Percentiles rank a stretch among this genome's conserved stretches.
These are phyloP conservation scores for Tulasnella sp. DNA, from an alignment of 768 basidiomycete species.

Conservation along the genomic window DNA sequence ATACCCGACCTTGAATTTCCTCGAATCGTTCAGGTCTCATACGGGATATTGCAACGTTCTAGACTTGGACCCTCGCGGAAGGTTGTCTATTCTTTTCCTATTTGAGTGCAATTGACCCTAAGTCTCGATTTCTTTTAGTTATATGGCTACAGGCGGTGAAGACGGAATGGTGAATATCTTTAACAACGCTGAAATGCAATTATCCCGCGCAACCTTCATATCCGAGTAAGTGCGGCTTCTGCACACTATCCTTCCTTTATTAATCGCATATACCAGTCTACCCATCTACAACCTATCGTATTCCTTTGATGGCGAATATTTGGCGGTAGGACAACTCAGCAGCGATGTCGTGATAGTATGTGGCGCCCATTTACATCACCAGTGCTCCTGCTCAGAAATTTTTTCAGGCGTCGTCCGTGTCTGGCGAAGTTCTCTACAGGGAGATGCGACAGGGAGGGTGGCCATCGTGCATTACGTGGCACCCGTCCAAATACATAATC, in stretches of 20 bases:
- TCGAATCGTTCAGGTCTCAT: conserved; percentile 19
- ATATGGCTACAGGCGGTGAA: conserved; percentile 22
- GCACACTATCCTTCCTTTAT: background rate
- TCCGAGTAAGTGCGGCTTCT: conserved; percentile 7
- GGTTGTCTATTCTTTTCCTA: background rate
- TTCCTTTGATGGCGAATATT: conserved; percentile 25
- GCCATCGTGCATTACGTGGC: conserved; percentile 17
- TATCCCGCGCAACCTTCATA: background rate
- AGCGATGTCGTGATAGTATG: conserved; percentile 16
- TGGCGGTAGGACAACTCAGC: background rate
- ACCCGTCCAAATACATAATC: conserved; percentile 20
- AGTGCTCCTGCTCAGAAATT: background rate
- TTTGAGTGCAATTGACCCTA: background rate
- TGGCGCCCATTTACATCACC: background rate
- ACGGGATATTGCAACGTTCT: conserved; percentile 17
- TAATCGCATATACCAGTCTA: background rate
- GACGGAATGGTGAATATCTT: conserved; percentile 24
- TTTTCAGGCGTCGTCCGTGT: conserved; percentile 11
- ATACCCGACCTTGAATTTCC: conserved; percentile 16
- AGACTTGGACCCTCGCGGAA: conserved; percentile 20
- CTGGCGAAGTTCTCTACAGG: conserved; percentile 18
- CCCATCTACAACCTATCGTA: conserved; percentile 14
- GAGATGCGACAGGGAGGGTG: conserved; percentile 12
- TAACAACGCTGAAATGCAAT: conserved; percentile 22
- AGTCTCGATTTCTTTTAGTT: background rate